These are phyloP conservation scores for Metschnikowia lochheadii DNA, from an alignment of 805 yeast genomes.

Conservation along the genomic window DNA sequence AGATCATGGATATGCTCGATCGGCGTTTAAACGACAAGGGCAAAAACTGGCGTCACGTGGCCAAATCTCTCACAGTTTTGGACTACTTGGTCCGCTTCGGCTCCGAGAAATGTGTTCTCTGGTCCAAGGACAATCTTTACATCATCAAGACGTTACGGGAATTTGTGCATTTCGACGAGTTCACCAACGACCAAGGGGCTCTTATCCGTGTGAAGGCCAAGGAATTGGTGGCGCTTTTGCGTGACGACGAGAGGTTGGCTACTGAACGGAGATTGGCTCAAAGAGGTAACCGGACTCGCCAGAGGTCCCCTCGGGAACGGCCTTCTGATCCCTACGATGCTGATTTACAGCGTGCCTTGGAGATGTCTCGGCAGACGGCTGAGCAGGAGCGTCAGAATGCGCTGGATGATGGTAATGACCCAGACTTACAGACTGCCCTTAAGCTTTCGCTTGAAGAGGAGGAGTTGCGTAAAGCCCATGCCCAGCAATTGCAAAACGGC, in stretches of 20 bases:
- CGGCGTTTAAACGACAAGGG: constrained; percentile 92
- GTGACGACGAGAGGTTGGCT: constrained; percentile 75
- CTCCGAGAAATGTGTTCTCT: constrained; percentile 79
- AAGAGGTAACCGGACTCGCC: background rate
- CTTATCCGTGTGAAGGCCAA: constrained; percentile 83
- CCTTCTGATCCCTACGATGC: constrained; percentile 53
- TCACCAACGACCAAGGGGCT: constrained; percentile 81
- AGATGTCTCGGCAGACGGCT: constrained; percentile 74
- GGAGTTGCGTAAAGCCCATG: constrained; percentile 51
- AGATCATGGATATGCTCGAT: constrained; percentile 92
- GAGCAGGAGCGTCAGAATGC: constrained; percentile 67
- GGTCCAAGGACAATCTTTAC: constrained; percentile 89
- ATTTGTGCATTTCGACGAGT: constrained; percentile 76
- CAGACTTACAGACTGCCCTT: constrained; percentile 65
- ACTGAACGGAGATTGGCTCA: constrained; percentile 56
- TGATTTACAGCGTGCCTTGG: constrained; percentile 76
- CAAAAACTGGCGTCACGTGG: constrained; percentile 94
- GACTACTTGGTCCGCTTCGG: constrained; percentile 85
- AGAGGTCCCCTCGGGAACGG: constrained; percentile 2
- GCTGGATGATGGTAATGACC: constrained; percentile 50
- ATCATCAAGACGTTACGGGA: constrained; percentile 87
- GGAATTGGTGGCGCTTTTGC: constrained; percentile 73
- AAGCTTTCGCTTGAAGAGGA: constrained; percentile 75
- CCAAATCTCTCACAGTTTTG: constrained; percentile 83
- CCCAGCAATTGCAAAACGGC: constrained; percentile 20